phyloP scores from a whole-genome alignment of 75 land plant genomes.

The Gnetum montanum region DNA sequence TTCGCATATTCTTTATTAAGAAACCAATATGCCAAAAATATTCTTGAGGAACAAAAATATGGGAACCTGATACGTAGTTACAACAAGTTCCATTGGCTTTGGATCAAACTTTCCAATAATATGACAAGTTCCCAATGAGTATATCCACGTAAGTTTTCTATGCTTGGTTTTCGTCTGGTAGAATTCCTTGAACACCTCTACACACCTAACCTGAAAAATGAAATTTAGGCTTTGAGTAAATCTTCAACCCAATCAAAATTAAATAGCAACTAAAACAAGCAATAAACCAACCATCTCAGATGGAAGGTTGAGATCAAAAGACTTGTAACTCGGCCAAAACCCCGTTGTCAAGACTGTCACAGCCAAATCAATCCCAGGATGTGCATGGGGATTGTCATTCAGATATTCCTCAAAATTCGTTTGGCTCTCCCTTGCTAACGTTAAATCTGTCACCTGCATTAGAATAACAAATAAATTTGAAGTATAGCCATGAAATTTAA shows the following conservation, averaged over 20 bases:
- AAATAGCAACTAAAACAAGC: too few species aligned
- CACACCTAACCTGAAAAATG: conserved; percentile 78
- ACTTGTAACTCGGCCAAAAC: conserved; percentile 98
- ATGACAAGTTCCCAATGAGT: conserved; percentile 88
- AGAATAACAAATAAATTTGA: background rate
- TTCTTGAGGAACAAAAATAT: conserved; percentile 50
- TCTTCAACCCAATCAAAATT: too few species aligned
- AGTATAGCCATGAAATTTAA: background rate
- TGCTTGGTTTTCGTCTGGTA: conserved; percentile 93
- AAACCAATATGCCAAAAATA: too few species aligned
- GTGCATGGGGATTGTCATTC: conserved; percentile 33
- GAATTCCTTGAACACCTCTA: conserved; percentile 85
- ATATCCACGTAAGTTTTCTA: conserved; percentile 93
- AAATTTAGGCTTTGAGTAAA: too few species aligned
- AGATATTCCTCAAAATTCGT: conserved; percentile 82
- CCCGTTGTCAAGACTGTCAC: conserved; percentile 95
- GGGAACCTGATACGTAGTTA: conserved; percentile 86
- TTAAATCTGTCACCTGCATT: conserved; percentile 84
- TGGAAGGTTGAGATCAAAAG: conserved; percentile 93
- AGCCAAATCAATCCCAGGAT: conserved; percentile 91
- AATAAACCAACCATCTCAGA: conserved; percentile 69
- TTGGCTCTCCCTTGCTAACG: conserved; percentile 91
- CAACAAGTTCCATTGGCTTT: conserved; percentile 73
- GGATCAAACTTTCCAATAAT: conserved; percentile 74
- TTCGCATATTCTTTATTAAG: too few species aligned